These are phyloP conservation scores for Myriosclerotinia duriaeana DNA, from an alignment of 2,329 filamentous ascomycete species.

Conservation along the genomic window DNA sequence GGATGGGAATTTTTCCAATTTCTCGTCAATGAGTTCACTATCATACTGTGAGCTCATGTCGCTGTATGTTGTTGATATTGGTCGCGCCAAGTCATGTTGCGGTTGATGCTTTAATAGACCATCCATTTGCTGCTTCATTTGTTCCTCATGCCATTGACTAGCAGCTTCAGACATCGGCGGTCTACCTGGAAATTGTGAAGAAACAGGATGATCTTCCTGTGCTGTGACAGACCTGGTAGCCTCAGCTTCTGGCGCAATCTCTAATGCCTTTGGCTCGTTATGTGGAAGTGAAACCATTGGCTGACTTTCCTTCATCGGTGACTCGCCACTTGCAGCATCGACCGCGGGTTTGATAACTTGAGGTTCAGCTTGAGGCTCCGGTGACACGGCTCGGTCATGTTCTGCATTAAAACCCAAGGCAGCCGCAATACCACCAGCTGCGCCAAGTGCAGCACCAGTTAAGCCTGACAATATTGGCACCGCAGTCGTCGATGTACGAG, in stretches of 20 bases:
- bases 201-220: slow-evolving; percentile 27
- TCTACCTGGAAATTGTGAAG: slow-evolving; percentile 29
- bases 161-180: slow-evolving; percentile 36
- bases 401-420: slow-evolving; percentile 3
- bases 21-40: slow-evolving; percentile 49
- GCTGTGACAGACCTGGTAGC: slow-evolving; percentile 26
- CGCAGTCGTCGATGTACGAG: slow-evolving; percentile 29
- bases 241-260: slow-evolving; percentile 29
- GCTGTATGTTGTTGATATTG: slow-evolving; percentile 52
- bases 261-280: neutral
- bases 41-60: slow-evolving; percentile 55
- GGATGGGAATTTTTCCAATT: slow-evolving; percentile 55
- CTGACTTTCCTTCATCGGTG: neutral
- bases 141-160: slow-evolving; percentile 39
- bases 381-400: slow-evolving; percentile 10
- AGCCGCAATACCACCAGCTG: slow-evolving; percentile 7
- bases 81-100: slow-evolving; percentile 41
- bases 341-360: neutral
- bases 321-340: neutral
- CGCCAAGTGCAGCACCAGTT: slow-evolving; percentile 7
- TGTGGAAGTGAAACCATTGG: slow-evolving; percentile 1
- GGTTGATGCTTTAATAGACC: slow-evolving; percentile 29
- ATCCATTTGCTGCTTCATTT: slow-evolving; percentile 33
- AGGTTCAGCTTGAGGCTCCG: neutral
- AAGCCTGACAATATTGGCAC: slow-evolving; percentile 28